These are phyloP conservation scores for Claviceps sp. DNA, from an alignment of 2,329 filamentous ascomycete species.

Conservation along the genomic window DNA sequence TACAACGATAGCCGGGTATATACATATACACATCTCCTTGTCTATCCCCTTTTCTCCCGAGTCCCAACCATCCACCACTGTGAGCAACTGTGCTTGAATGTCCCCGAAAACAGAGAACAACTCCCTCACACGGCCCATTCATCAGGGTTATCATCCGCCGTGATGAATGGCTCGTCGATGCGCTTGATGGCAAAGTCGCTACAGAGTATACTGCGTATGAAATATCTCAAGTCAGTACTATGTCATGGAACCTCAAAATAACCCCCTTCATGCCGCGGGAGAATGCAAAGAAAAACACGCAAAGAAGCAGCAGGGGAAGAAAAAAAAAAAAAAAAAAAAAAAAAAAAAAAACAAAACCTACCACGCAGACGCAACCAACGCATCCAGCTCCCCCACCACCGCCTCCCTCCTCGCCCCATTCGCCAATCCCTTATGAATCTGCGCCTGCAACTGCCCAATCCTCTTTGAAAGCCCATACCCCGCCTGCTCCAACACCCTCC, in stretches of 20 bases:
- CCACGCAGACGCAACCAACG: constrained; percentile 82
- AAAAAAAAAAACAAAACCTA: constrained; percentile 27
- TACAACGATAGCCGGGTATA: too few relatives aligned
- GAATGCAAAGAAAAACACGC: neutral
- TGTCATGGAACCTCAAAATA: too few relatives aligned
- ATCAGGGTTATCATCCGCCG: constrained; percentile 53
- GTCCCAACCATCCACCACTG: too few relatives aligned
- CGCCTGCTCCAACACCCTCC: constrained; percentile 70
- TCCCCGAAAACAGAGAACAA: too few relatives aligned
- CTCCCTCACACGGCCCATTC: constrained; percentile 59
- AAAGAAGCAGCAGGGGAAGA: neutral
- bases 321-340: neutral
- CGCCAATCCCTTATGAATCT: constrained; percentile 65
- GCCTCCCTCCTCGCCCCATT: constrained; percentile 62
- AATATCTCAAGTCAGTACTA: too few relatives aligned
- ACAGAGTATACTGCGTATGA: constrained; percentile 60
- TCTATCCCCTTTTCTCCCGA: too few relatives aligned
- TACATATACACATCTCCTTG: too few relatives aligned
- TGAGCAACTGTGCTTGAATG: too few relatives aligned
- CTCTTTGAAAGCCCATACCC: constrained; percentile 62
- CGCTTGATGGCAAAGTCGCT: constrained; percentile 90
- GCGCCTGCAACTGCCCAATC: constrained; percentile 74
- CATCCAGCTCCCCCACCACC: constrained; percentile 79
- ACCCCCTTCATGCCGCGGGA: too few relatives aligned
- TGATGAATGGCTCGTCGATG: constrained; percentile 86